A percentile compares a stretch with the other conserved stretches of the same genome.
These are phyloP conservation scores for Fusarium temperatum DNA, from an alignment of 2,329 filamentous ascomycete genomes.

Conservation along the genomic window DNA sequence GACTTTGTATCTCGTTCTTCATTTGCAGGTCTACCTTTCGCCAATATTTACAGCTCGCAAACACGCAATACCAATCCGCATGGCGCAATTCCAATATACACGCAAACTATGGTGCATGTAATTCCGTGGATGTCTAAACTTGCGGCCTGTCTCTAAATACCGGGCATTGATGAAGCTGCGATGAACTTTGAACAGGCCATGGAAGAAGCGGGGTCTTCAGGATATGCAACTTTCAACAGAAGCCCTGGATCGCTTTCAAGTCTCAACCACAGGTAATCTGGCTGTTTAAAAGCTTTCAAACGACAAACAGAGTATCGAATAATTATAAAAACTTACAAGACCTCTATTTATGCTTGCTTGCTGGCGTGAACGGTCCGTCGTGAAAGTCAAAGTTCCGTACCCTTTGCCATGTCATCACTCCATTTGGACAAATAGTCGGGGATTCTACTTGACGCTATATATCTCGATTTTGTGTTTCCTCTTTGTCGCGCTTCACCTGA, in stretches of 20 bases:
- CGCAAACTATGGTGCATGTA: too few relatives aligned
- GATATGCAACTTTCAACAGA: neutral
- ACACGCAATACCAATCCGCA: neutral
- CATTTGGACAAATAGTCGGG: too few relatives aligned
- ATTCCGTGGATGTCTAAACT: neutral
- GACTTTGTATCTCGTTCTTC: too few relatives aligned
- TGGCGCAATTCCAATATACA: neutral
- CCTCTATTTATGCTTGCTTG: neutral
- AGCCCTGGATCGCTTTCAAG: neutral
- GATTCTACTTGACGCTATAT: too few relatives aligned
- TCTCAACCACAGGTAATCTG: neutral
- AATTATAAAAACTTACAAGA: neutral
- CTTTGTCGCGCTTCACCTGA: too few relatives aligned
- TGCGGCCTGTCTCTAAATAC: too few relatives aligned
- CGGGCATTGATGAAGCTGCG: neutral
- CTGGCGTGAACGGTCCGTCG: accelerated
- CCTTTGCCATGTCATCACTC: too few relatives aligned
- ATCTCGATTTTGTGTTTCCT: too few relatives aligned
- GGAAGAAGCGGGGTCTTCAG: accelerated
- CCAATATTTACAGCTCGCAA: too few relatives aligned
- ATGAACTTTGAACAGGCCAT: neutral
- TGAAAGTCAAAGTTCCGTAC: accelerated
- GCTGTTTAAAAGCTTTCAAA: neutral
- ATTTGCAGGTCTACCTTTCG: too few relatives aligned
- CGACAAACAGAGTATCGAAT: accelerated